Evolutionary conservation across 2,329 filamentous ascomycete species (phyloP), one percentile per base, ranked within the genome.

Genomic region (Apiospora phragmitis): DNA sequence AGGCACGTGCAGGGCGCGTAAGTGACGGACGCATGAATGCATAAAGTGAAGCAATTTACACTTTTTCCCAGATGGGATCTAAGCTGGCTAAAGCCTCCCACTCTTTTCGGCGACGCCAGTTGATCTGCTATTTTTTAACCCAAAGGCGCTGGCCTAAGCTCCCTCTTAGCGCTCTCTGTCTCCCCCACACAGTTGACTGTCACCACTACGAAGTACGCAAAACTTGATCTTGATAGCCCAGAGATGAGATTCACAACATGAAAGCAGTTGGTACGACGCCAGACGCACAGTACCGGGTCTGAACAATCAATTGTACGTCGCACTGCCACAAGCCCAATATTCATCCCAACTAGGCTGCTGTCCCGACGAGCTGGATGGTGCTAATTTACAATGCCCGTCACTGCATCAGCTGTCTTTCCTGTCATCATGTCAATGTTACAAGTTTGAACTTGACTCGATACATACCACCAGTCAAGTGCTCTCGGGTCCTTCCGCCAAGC

Each of bases 21-120:
- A n/a, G 18, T 38, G 16, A 21, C n/a, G 26, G n/a, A 14, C 16
- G 65, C 65, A 67, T 67, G 42, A 47, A 67, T 32, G 65, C 65
- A 67, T 67, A 35, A 67, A 67, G 42, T 43, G 65, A 47, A 47
- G 42, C 65, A 67, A 67, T 67, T 67, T 67, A 67, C 65, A 67
- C 65, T 67, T 47, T 43, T 35, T 45, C 41, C 65, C 26, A 35
- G 55, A 62, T 38, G 55, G 55, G 55, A 62, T 62, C 55, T 62
- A 62, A 38, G 55, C 18, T 47, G 21, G 43, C 43, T 47, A 47
- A 21, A 21, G 43, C 55, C n/a, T 38, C 55, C 55, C 55, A 62
- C 55, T 62, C 55, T 62, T 62, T 62, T 62, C 55, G 55, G 55
- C 55, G 55, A 62, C 55, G 55, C 55, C 55, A 62, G 55, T 62